Base-by-base conservation (phyloP, 2,329 filamentous ascomycete species). In the Penicillium paneum region DNA sequence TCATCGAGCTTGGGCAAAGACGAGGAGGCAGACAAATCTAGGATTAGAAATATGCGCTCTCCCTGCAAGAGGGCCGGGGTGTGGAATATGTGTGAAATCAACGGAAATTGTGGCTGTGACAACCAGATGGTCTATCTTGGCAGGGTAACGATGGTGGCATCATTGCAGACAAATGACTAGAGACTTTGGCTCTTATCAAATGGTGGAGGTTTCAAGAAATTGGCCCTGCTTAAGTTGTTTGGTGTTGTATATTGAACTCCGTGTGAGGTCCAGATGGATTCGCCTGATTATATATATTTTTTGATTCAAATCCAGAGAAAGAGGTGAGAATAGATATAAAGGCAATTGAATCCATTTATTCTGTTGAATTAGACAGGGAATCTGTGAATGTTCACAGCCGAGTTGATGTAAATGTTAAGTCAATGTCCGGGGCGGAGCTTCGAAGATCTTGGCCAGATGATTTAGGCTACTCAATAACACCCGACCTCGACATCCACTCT, bases 381-480 rank as follows among this genome's bases (percentile, higher is more conserved):
- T 21, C 11, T 2, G 19, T 44, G 13, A 44, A n/a, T 10, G 12
- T 24, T 15, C 4, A 11, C 5, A 15, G 21, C 21, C 21, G 21
- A 24, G 28, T 44, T 31, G 17, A 32, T 32, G 42, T 32, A 32
- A 44, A 44, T n/a, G 29, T 32, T n/a, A 12, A 44, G 28, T 44
- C 12, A 13, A 32, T 13, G 26, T 24, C 36, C 36, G 7, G 19
- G 15, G 26, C 17, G 45, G 26, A 48, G 35, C 31, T 41, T 41
- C 46, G n/a, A 8, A 41, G 36, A 49, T 42, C 10, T 49, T 49
- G 47, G 28, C 46, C 40, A 42, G 15, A n/a, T 40, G 26, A 40
- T 15, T 24, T 49, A 43, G 47, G 47, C 46, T 49, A 34, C 47
- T 26, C 19, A 24, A 49, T 43, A 49, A 49, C 28, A 49, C 17